phyloP scores from a whole-genome alignment of 306 rosid species.

The Betula pendula region DNA sequence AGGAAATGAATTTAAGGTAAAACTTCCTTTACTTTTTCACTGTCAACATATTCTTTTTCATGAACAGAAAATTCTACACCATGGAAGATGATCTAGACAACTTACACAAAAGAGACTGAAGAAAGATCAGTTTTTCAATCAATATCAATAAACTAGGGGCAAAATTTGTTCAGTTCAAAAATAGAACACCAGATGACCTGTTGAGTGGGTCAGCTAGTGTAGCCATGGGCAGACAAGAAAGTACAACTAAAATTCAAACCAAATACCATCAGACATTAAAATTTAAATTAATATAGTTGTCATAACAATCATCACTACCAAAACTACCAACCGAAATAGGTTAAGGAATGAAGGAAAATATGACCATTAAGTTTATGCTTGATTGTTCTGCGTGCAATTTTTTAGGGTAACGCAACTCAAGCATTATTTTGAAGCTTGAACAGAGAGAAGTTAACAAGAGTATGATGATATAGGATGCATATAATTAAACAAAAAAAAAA shows the following conservation, averaged over 20 bases:
- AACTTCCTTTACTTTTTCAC: background rate
- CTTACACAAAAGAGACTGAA: background rate
- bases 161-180: background rate
- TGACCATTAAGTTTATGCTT: background rate
- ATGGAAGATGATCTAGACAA: background rate
- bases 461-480: background rate
- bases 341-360: background rate
- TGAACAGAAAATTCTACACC: background rate
- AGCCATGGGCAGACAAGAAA: background rate
- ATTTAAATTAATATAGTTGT: background rate
- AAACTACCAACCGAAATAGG: background rate
- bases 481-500: background rate
- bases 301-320: constrained; percentile 2
- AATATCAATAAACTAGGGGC: background rate
- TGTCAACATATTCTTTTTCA: background rate
- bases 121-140: background rate
- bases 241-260: constrained; percentile 1
- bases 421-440: background rate
- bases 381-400: constrained; percentile 3
- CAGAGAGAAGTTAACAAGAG: constrained; percentile 5
- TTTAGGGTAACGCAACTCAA: background rate
- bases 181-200: background rate
- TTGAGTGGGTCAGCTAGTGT: background rate
- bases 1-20: background rate
- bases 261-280: constrained; percentile 20